A percentile compares a stretch with the other conserved stretches of the same genome.
Evolutionary conservation across 345 rosid genomes (phyloP).

Genomic region (Eucalyptus tenuipes): DNA sequence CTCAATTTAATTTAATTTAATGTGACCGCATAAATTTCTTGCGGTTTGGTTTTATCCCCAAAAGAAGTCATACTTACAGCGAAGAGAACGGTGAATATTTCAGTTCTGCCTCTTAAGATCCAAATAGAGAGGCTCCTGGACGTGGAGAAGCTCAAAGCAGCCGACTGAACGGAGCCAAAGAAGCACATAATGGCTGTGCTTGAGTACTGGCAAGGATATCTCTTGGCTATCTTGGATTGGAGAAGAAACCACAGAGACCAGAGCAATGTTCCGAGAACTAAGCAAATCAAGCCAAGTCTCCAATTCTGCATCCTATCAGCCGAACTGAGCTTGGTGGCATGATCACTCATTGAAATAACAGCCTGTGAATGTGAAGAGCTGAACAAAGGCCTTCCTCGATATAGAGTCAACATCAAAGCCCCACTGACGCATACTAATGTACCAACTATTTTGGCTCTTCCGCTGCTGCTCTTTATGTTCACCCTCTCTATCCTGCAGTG

Average conservation of each 20-base stretch:
- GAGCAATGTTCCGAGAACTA: constrained; percentile 22
- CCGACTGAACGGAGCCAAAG: constrained; percentile 54
- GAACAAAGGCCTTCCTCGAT: constrained; percentile 33
- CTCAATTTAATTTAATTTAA: background rate
- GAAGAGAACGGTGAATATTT: constrained; percentile 31
- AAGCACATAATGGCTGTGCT: constrained; percentile 50
- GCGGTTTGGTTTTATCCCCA: background rate
- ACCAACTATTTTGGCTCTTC: constrained; percentile 46
- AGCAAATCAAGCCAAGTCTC: constrained; percentile 34
- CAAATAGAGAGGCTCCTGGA: constrained; percentile 27
- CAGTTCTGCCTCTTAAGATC: constrained; percentile 35
- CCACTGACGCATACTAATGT: constrained; percentile 44
- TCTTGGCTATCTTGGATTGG: constrained; percentile 30
- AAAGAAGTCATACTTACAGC: constrained; percentile 22
- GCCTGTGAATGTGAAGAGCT: background rate
- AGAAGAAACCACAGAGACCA: constrained; percentile 58
- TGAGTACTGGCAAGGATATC: constrained; percentile 48
- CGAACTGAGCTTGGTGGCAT: background rate
- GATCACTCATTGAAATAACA: background rate
- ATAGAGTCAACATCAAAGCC: constrained; percentile 37
- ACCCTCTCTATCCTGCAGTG: constrained; percentile 34
- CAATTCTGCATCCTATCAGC: constrained; percentile 15
- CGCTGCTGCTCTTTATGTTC: constrained; percentile 23
- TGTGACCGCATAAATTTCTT: background rate
- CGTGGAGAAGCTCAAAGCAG: constrained; percentile 25